These are phyloP conservation scores for Ascochyta rabiei DNA, from an alignment of 2,329 filamentous ascomycete genomes.

Conservation along the genomic window DNA sequence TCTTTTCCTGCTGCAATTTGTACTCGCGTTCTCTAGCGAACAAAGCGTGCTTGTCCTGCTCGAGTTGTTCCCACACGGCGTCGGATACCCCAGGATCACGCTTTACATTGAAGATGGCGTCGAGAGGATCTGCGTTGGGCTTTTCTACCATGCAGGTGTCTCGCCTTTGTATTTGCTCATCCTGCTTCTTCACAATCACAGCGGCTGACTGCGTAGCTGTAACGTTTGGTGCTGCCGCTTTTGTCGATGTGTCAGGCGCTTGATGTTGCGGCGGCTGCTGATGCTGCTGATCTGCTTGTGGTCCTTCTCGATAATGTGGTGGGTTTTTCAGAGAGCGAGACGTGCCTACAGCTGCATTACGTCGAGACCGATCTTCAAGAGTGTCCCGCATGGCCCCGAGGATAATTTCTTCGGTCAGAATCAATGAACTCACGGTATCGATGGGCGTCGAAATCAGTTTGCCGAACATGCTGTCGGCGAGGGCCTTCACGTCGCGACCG, in stretches of 20 bases:
- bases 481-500: constrained; percentile 64
- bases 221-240: background rate
- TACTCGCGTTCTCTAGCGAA: constrained; percentile 45
- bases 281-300: constrained; percentile 6
- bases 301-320: background rate
- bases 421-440: constrained; percentile 21
- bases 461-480: constrained; percentile 60
- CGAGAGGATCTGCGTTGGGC: constrained; percentile 13
- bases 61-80: constrained; percentile 65
- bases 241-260: constrained; percentile 6
- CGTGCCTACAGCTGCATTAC: constrained; percentile 27
- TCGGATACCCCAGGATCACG: constrained; percentile 67
- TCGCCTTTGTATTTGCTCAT: background rate
- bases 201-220: background rate
- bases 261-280: constrained; percentile 12
- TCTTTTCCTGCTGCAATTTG: constrained; percentile 42
- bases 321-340: constrained; percentile 11
- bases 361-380: constrained; percentile 41
- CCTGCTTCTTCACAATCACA: constrained; percentile 4
- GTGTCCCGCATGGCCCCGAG: constrained; percentile 37
- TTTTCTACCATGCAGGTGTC: background rate
- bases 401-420: constrained; percentile 33
- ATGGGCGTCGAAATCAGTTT: constrained; percentile 32
- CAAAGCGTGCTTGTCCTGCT: constrained; percentile 53
- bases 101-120: constrained; percentile 20